Conservation (phyloP, 192 early-diverging fungal species). For the Powellomyces hirtus region DNA sequence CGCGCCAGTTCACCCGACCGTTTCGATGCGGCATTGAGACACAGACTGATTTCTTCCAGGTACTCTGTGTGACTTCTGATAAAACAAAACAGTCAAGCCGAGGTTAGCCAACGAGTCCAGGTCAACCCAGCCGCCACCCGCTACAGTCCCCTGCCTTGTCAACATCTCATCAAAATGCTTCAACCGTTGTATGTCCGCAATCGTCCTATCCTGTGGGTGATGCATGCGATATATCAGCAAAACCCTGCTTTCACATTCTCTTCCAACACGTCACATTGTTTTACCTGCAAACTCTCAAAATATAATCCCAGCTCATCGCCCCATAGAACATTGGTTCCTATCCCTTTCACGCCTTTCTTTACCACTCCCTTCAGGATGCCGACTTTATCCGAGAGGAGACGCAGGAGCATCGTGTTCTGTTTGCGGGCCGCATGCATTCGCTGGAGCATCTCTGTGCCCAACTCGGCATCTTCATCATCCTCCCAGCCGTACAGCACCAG, state of each 20-base stretch:
- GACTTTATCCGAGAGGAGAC: not conserved
- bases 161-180: constrained; percentile 1
- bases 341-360: not conserved
- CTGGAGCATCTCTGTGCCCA: constrained; percentile 2
- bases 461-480: not conserved
- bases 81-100: not conserved
- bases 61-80: constrained; percentile 19
- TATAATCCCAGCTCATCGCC: constrained; percentile 11
- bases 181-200: not conserved
- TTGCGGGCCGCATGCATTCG: constrained; percentile 19
- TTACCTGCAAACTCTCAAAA: constrained; percentile 20
- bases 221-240: no score
- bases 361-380: not conserved
- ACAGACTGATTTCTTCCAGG: constrained; percentile 9
- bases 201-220: constrained; percentile 3
- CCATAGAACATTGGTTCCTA: not conserved
- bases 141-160: not conserved
- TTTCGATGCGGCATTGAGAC: constrained; percentile 8
- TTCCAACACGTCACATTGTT: no score
- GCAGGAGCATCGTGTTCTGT: not conserved
- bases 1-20: not conserved
- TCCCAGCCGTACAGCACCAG: constrained; percentile 22
- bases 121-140: no score
- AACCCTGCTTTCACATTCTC: not conserved
- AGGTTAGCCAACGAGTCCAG: no score